Evolutionary conservation across 805 yeast species (phyloP), one percentile per base, ranked within the genome.

Genomic region (Citeromyces matritensis): DNA sequence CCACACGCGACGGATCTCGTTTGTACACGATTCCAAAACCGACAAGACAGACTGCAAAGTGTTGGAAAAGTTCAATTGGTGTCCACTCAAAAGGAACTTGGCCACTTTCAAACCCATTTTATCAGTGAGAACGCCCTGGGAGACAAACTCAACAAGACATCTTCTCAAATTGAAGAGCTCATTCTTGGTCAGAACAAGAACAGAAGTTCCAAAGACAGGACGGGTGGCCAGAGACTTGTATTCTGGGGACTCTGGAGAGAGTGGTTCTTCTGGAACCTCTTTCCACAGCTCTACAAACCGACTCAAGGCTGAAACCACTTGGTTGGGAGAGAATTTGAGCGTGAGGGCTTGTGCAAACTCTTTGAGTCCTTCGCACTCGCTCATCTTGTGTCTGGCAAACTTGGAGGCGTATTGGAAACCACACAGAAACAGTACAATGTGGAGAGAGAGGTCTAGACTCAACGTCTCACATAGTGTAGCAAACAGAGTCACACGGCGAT

Each of bases 401-500:
- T 72, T 59, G 21, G 60, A 58, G 6, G 75, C 69, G 45, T 71
- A 81, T 48, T 84, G 94, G 47, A 73, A 82, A 33, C 93, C 88
- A 44, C 88, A 67, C 42, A 91, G 62, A 43, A 82, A 76, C 39
- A 88, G 50, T 30, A 88, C 67, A 31, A 78, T 62, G 42, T 80
- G 82, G 38, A 86, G 61, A 2, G 94, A 70, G 30, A 61, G 55
- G 6, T 63, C 59, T 29, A 78, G 58, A 14, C 88, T 86, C 38
- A 91, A 58, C 2, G 95, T 80, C 41, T 64, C 64, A 10, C 85
- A 73, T 39, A 91, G 63, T 2, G 93, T 76, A 2, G 81, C 67
- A 44, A 82, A 91, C 33, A 91, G 57, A 46, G 74, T 76, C 26
- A 83, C 94, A 44, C 98, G 70, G 55, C 98, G 80, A 51, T 91